phyloP scores from a whole-genome alignment of 129 eudicot genomes.

The Centrapalus pauciflorus region DNA sequence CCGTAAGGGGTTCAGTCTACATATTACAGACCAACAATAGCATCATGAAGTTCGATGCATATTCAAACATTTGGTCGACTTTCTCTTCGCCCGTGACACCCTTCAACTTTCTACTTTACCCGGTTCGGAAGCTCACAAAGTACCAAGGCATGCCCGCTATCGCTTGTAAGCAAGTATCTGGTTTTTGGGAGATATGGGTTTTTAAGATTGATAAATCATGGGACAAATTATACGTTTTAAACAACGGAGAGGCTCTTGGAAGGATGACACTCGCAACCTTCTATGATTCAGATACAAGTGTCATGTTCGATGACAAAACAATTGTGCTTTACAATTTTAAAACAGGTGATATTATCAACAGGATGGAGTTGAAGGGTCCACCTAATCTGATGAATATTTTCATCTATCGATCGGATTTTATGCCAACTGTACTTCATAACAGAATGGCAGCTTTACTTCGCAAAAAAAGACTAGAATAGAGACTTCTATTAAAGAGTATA shows the following conservation, averaged over 20 bases:
- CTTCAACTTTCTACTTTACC: too few relatives aligned
- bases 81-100: neutral
- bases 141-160: conserved; percentile 6
- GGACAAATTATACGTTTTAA: neutral
- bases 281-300: neutral
- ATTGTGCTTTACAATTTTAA: neutral
- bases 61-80: neutral
- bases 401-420: conserved; percentile 12
- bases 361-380: neutral
- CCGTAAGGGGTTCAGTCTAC: neutral
- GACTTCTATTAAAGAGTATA: too few relatives aligned
- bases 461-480: too few relatives aligned
- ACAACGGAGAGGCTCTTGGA: neutral
- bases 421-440: too few relatives aligned
- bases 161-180: neutral
- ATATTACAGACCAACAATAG: neutral
- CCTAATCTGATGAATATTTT: neutral
- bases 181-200: conserved; percentile 3
- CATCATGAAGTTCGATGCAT: neutral
- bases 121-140: neutral
- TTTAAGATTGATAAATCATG: neutral
- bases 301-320: neutral
- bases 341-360: neutral
- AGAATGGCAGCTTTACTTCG: too few relatives aligned
- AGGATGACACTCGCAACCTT: neutral